Evolutionary conservation across 2,329 filamentous ascomycete genomes (phyloP).

Genomic region (Xylaria multiplex): DNA sequence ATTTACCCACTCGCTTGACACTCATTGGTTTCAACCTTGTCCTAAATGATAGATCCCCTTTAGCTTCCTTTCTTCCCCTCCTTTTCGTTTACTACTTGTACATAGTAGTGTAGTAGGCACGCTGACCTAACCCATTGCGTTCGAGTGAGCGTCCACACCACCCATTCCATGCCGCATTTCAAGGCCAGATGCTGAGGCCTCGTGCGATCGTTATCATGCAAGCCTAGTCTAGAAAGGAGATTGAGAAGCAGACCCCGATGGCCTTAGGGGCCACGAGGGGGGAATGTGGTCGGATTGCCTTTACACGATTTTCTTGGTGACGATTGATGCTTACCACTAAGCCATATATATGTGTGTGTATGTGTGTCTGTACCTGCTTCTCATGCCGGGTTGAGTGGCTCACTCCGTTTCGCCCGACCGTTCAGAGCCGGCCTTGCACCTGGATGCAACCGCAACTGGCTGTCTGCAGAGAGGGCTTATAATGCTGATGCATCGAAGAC

Average conservation of each 20-base stretch:
- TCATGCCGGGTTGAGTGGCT: slow-evolving; percentile 41
- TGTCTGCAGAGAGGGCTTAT: slow-evolving; percentile 37
- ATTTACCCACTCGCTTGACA: slow-evolving; percentile 25
- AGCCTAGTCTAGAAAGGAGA: slow-evolving; percentile 35
- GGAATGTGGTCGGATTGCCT: slow-evolving; percentile 35
- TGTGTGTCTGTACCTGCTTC: slow-evolving; percentile 45
- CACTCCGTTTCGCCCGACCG: slow-evolving; percentile 35
- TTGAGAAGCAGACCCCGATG: slow-evolving; percentile 31
- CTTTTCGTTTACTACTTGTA: slow-evolving; percentile 35
- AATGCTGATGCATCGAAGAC: slow-evolving; percentile 40
- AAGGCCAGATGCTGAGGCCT: slow-evolving; percentile 45
- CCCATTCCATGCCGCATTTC: slow-evolving; percentile 33
- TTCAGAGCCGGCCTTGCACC: slow-evolving; percentile 37
- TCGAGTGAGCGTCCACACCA: slow-evolving; percentile 42
- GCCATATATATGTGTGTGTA: slow-evolving; percentile 6
- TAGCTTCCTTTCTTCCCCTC: slow-evolving; percentile 34
- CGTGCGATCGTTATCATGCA: slow-evolving; percentile 45
- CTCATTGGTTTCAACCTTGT: slow-evolving; percentile 39
- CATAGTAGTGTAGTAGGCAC: background rate
- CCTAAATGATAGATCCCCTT: slow-evolving; percentile 41
- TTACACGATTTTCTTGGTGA: slow-evolving; percentile 29
- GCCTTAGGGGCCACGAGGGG: slow-evolving; percentile 25
- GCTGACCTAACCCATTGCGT: slow-evolving; percentile 36
- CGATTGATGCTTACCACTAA: slow-evolving; percentile 34
- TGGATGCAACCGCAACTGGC: slow-evolving; percentile 44